phyloP scores from a whole-genome alignment of 805 yeast species.

The Wickerhamomyces strasburgensis region DNA sequence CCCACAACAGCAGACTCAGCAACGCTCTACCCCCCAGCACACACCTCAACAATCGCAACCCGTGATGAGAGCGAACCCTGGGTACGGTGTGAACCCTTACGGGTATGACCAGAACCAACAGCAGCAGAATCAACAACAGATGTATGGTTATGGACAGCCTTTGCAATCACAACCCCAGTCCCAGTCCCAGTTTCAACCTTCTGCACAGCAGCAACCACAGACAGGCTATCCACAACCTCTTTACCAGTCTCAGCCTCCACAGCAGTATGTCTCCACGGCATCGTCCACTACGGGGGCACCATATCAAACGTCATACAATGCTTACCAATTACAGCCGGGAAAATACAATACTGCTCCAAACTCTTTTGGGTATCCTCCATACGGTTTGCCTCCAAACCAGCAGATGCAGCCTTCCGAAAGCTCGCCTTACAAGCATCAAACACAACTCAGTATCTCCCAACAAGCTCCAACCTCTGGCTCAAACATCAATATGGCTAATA shows the following conservation, averaged over 20 bases:
- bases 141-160: conserved; percentile 3
- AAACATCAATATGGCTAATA: conserved; percentile 12
- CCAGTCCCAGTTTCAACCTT: conserved; percentile 3
- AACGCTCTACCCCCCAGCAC: conserved; percentile 6
- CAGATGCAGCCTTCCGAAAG: conserved; percentile 2
- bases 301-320: conserved; percentile 6
- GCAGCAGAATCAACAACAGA: conserved; percentile 4
- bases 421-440: conserved; percentile 8
- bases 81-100: conserved; percentile 4
- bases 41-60: background rate
- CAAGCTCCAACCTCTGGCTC: conserved; percentile 7
- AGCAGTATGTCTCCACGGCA: background rate
- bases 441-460: background rate
- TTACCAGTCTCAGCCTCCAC: conserved; percentile 7
- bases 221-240: conserved; percentile 7
- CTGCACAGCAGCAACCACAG: conserved; percentile 7
- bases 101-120: conserved; percentile 15
- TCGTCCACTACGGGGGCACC: background rate
- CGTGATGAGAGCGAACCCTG: conserved; percentile 1
- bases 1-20: conserved; percentile 3
- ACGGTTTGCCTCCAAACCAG: conserved; percentile 7
- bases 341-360: conserved; percentile 4
- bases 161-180: conserved; percentile 8
- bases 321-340: conserved; percentile 8
- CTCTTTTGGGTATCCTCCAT: conserved; percentile 14